Percentiles rank a stretch among this genome's conserved stretches.
Evolutionary conservation across 495 filamentous ascomycete genomes (phyloP).

Genomic region (Geoglossum glabrum): DNA sequence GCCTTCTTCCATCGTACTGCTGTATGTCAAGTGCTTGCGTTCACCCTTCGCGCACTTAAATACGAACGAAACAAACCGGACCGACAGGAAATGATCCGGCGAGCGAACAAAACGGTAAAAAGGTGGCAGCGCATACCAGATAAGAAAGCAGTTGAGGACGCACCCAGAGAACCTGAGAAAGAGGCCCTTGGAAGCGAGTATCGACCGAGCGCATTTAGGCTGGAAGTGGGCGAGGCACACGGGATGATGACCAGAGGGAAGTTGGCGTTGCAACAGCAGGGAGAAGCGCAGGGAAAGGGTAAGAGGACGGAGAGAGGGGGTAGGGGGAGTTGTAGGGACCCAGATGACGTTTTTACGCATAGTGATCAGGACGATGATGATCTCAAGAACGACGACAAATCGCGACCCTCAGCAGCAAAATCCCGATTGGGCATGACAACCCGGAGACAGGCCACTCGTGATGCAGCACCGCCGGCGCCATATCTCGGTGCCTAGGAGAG

Average conservation of each 20-base stretch:
- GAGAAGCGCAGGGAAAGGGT: constrained; percentile 4
- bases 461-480: neutral
- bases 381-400: neutral
- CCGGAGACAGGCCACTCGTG: constrained; percentile 2
- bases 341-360: neutral
- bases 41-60: constrained; percentile 20
- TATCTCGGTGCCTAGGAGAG: neutral
- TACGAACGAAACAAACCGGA: constrained; percentile 6
- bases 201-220: constrained; percentile 6
- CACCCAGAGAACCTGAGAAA: too few relatives aligned
- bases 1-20: constrained; percentile 17
- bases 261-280: constrained; percentile 15
- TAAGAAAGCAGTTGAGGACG: too few relatives aligned
- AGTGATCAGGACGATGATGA: neutral
- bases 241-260: constrained; percentile 22
- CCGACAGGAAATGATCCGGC: constrained; percentile 14
- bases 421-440: too few relatives aligned
- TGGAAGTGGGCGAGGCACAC: constrained; percentile 16
- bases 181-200: too few relatives aligned
- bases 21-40: constrained; percentile 26
- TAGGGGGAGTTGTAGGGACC: neutral
- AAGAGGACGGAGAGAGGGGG: neutral
- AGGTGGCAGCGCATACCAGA: too few relatives aligned
- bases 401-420: neutral
- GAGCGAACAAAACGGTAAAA: too few relatives aligned